Base-by-base conservation (phyloP, 768 basidiomycete species). In the Panaeolus papilionaceus region DNA sequence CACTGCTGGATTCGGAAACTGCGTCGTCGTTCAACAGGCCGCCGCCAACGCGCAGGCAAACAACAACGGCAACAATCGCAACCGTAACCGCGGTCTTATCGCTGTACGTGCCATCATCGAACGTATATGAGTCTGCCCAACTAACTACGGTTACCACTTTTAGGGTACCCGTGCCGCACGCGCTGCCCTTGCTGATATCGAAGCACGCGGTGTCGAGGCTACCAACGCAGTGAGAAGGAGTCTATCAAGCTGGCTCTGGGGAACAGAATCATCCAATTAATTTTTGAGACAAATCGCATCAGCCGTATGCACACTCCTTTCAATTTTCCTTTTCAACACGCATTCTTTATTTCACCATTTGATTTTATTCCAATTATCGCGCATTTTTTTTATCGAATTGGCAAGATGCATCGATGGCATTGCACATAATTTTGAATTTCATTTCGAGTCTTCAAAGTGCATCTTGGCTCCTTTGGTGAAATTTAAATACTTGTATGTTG, bases 21-120 rank as follows among this genome's bases (percentile, higher is more conserved):
- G 69, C 16, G 64, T 69, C 18, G 68, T 68, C 38, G 66, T 69
- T 61, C 62, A 63, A 14, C 71, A 71, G 42, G 69, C 37, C 62
- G 7, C 66, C 54, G n/a, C 64, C 9, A 54, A 47, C 37, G 64
- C 9, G 4, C 38, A 65, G 38, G 26, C 49, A 20, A 54, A 45
- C 20, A 39, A 61, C 10, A 61, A 66, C 26, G 58, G 18, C 3
- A 58, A 16, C 20, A 40, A 64, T 14, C 26, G 45, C 45, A 64
- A 64, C 16, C 28, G 64, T 37, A 51, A 49, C 40, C 28, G 49
- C 37, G 49, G 64, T 9, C 38, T 42, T 23, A 58, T n/a, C 4
- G 66, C 62, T 5, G 66, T 66, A 66, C 10, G 66, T 49, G 0
- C 39, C 1, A 33, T 3, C 33, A 33, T 33, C 5, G 5, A 5